Percentiles rank a stretch among this genome's conserved stretches.
These are phyloP conservation scores for Paramecium octaurelia DNA, from an alignment of 73 alveolate genomes.

Conservation along the genomic window DNA sequence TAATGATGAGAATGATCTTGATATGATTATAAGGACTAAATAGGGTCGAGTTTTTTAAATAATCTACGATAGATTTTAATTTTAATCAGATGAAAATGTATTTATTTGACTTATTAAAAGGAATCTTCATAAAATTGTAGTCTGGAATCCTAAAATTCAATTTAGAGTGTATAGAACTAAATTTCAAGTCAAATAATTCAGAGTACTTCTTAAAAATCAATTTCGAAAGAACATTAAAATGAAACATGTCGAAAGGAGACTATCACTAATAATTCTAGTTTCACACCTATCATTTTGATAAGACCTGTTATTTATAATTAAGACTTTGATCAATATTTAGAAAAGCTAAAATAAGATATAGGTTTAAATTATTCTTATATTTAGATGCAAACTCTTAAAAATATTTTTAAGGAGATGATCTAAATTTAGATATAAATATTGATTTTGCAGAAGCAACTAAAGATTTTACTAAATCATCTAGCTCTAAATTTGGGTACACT, in stretches of 20 bases:
- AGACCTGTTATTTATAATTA: background rate
- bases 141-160: background rate
- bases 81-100: background rate
- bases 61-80: background rate
- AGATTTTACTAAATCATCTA: background rate
- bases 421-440: background rate
- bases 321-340: background rate
- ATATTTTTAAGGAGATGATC: background rate
- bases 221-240: background rate
- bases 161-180: background rate
- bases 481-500: background rate
- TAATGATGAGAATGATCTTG: background rate
- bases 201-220: background rate
- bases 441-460: background rate
- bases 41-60: conserved; percentile 8
- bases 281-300: background rate
- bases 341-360: background rate
- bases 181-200: background rate
- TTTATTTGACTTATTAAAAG: background rate
- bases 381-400: conserved; percentile 18
- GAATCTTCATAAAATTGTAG: background rate
- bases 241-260: background rate
- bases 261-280: background rate
- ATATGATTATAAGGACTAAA: background rate
- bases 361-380: background rate